Evolutionary conservation across 176 grass and related monocot species (phyloP), one percentile per base, ranked within the genome.

Genomic region (Oropetium thomaeum): DNA sequence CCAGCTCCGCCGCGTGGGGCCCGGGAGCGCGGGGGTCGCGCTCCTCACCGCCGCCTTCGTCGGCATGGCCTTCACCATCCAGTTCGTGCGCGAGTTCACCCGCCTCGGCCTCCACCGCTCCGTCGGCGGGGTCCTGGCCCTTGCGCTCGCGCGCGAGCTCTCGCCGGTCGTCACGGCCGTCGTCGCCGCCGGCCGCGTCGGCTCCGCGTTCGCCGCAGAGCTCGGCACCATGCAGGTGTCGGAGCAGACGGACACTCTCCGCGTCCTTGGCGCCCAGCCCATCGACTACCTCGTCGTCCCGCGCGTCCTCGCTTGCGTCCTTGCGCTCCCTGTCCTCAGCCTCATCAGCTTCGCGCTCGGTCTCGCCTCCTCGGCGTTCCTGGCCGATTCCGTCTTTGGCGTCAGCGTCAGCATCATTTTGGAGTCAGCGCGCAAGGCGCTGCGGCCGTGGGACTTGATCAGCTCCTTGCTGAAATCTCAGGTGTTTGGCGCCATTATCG

Each of bases 61-160:
- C 37, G 96, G 96, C 76, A 99, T 99, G 96, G 96, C 96, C 45
- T 99, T 95, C 92, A 99, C 96, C 73, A 99, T 99, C 84, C 92
- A 95, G 87, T 99, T 99, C 79, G 96, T 99, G 71, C 89, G 96
- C 82, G 96, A 99, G 79, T 99, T 99, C 87, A 99, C 96, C 23
- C 86, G 96, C 71, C 96, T 99, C 41, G 96, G 96, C 16, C 89
- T 99, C 67, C 91, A 99, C 79, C 91, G 91, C 54, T 99, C 96
- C 26, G 96, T 99, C 5, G 96, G 96, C 22, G 96, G 91, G 51
- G 96, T 99, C 41, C 91, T 99, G 41, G 96, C 96, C 34, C 96
- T 98, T 47, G 91, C 91, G 48, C 84, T 98, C 68, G 84, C 89
- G 5, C 82, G 96, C 32, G 96, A 98, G 71, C 91, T 98, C 66